Evolutionary conservation across 2,329 filamentous ascomycete species (phyloP), one percentile per base, ranked within the genome.

Genomic region (Alternaria incomplexa): DNA sequence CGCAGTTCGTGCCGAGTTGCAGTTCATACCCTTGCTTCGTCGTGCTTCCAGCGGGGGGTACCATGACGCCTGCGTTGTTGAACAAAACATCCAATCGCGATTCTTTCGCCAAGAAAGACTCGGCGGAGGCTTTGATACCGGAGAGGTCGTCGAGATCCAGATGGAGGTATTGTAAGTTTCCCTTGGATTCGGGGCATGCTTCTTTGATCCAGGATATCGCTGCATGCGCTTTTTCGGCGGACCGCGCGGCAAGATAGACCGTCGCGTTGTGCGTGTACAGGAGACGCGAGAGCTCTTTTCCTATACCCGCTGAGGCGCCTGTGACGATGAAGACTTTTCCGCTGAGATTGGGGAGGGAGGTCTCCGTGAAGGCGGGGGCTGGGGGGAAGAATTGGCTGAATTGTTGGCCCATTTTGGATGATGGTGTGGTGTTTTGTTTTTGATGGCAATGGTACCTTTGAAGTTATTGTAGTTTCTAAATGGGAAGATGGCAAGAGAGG

Each of bases 171-270:
- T n/a, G n/a, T 13, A 58, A 25, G 6, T 13, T 20, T 2, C 56
- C 56, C 7, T 12, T 15, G 10, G 56, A 58, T 5, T 36, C 22
- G 1, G 46, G 56, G 8, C 12, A 25, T 11, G 26, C 28, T 22
- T 11, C 11, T 28, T 5, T 10, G n/a, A 62, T 25, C 3, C 30
- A 15, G 3, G 25, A 11, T 17, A 62, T 62, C 5, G 47, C 54
- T n/a, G 13, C 23, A 2, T 23, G 4, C 2, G 53, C 28, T 26
- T 58, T 58, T 8, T 12, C 9, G 8, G 15, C 36, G 9, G 74
- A 81, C 26, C 86, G 84, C 6, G 81, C 82, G 12, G 85, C 85
- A 25, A 87, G 75, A 73, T 87, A 88, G 22, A 88, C 83, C 0
- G 77, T 86, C 28, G 81, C 86, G 56, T 85, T 84, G 25, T 81